Evolutionary conservation across 208 protist genomes (phyloP).

Genomic region (Jaenimonas drosophilae): DNA sequence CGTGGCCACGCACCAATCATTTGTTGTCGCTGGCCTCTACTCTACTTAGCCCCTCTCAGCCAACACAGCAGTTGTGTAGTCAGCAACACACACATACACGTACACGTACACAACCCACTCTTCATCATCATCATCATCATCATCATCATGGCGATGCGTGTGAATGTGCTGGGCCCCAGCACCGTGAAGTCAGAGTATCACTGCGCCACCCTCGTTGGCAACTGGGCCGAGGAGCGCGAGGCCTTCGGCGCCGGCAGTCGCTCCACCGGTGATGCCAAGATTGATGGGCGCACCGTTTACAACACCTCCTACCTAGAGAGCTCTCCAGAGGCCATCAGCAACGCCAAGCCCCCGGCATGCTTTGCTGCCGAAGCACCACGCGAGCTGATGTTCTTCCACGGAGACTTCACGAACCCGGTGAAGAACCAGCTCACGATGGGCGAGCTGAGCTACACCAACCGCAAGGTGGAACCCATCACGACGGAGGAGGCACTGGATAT

Average conservation of each 20-base stretch:
- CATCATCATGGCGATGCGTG: too few relatives aligned
- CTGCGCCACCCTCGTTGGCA: slow-evolving; percentile 70
- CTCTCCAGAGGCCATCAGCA: slow-evolving; percentile 17
- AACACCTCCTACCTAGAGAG: slow-evolving; percentile 29
- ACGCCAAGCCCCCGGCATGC: slow-evolving; percentile 36
- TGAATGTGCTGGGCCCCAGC: slow-evolving; percentile 15
- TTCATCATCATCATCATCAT: too few relatives aligned
- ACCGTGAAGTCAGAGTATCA: slow-evolving; percentile 74
- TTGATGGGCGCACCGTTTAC: slow-evolving; percentile 44
- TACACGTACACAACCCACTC: too few relatives aligned
- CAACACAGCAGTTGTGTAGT: too few relatives aligned
- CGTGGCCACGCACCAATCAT: too few relatives aligned
- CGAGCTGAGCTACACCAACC: slow-evolving; percentile 64
- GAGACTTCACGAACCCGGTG: slow-evolving; percentile 44
- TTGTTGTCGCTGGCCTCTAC: too few relatives aligned
- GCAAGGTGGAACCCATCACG: slow-evolving; percentile 14
- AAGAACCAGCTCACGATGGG: slow-evolving; percentile 34
- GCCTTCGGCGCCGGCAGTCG: slow-evolving; percentile 17
- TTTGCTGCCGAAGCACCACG: slow-evolving; percentile 47
- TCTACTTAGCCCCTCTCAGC: too few relatives aligned
- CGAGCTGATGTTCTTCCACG: slow-evolving; percentile 82
- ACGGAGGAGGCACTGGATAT: slow-evolving; percentile 62
- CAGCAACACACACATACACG: too few relatives aligned
- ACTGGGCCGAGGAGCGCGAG: slow-evolving; percentile 82
- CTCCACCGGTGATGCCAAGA: background rate